These are phyloP conservation scores for Lomentospora prolificans DNA, from an alignment of 2,329 filamentous ascomycete genomes.

Conservation along the genomic window DNA sequence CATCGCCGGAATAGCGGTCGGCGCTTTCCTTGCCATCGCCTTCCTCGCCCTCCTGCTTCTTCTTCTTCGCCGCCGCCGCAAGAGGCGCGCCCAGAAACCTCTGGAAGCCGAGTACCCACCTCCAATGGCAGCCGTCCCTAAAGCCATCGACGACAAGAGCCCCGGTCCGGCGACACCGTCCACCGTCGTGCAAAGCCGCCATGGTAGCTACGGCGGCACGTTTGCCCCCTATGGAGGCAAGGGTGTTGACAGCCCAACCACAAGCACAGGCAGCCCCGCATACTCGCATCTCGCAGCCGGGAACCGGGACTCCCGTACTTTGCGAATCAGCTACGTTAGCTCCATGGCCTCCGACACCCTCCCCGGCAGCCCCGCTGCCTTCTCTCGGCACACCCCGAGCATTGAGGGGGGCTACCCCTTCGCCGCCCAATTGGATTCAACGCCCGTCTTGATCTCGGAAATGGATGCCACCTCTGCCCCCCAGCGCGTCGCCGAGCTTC, in stretches of 20 bases:
- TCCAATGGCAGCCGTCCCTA: background rate
- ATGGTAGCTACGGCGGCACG: conserved; percentile 19
- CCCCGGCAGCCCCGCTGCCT: background rate
- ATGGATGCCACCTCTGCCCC: conserved; percentile 25
- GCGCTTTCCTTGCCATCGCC: conserved; percentile 16
- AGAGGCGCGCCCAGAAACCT: background rate
- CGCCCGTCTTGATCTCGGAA: conserved; percentile 15
- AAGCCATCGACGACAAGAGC: conserved; percentile 13
- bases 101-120: background rate
- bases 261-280: background rate
- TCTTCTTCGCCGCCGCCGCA: conserved; percentile 15
- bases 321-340: conserved; percentile 12
- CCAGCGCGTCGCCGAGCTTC: conserved; percentile 21
- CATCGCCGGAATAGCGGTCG: conserved; percentile 24
- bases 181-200: background rate
- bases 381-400: background rate
- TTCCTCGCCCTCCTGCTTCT: no score
- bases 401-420: conserved; percentile 17
- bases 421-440: background rate
- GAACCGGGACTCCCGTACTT: background rate
- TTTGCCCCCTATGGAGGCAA: conserved; percentile 37
- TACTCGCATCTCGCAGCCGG: background rate
- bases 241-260: conserved; percentile 16
- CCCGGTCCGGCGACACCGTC: conserved; percentile 12
- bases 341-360: conserved; percentile 15